phyloP scores from a whole-genome alignment of 441 rosid species.

The Gossypium trilobum region DNA sequence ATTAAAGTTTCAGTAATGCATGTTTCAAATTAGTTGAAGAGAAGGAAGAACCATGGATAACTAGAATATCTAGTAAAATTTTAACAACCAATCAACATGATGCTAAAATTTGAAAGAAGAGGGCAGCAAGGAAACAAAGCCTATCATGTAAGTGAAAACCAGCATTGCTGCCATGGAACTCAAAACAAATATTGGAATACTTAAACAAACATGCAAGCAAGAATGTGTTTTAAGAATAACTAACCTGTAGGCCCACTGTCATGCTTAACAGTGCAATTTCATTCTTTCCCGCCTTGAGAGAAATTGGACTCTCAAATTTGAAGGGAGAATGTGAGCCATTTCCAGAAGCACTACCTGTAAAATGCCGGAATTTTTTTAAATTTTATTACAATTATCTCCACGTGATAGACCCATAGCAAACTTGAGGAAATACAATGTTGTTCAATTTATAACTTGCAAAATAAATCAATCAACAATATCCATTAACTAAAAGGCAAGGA shows the following conservation, averaged over 20 bases:
- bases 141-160: neutral
- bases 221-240: conserved; percentile 13
- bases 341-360: conserved; percentile 68
- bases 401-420: neutral
- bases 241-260: conserved; percentile 85
- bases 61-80: neutral
- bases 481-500: neutral
- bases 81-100: neutral
- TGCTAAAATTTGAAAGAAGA: neutral
- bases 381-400: neutral
- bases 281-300: conserved; percentile 73
- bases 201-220: neutral
- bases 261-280: conserved; percentile 69
- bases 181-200: neutral
- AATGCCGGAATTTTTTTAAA: conserved; percentile 16
- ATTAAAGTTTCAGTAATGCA: neutral
- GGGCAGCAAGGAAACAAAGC: neutral
- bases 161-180: neutral
- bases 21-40: neutral
- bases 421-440: neutral
- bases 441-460: neutral
- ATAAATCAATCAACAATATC: neutral
- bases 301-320: conserved; percentile 44
- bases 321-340: conserved; percentile 60
- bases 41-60: neutral